phyloP scores from a whole-genome alignment of 208 protist genomes.

The Endotrypanum monterogeii region DNA sequence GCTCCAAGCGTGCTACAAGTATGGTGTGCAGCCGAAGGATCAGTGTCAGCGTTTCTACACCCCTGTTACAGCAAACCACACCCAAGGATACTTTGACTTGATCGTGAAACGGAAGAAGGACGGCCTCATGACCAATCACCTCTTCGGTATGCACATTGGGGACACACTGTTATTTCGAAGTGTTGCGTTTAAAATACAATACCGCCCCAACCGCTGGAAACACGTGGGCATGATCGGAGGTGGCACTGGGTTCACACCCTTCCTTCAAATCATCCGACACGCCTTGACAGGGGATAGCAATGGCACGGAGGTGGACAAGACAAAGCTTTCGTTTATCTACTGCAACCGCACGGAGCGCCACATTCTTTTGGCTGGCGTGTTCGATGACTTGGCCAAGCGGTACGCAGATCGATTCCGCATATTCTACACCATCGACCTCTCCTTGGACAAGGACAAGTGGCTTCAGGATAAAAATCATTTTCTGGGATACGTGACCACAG shows the following conservation, averaged over 20 bases:
- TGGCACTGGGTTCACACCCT: constrained; percentile 94
- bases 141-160: constrained; percentile 89
- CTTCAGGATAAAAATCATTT: constrained; percentile 57
- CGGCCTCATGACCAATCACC: constrained; percentile 83
- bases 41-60: constrained; percentile 93
- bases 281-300: constrained; percentile 69
- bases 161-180: constrained; percentile 85
- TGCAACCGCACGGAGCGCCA: constrained; percentile 93
- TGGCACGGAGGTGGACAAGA: constrained; percentile 71
- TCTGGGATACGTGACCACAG: constrained; percentile 70
- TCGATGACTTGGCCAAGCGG: constrained; percentile 78
- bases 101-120: constrained; percentile 85
- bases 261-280: constrained; percentile 92
- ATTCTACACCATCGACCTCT: constrained; percentile 90
- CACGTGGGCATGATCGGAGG: constrained; percentile 93
- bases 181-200: constrained; percentile 87
- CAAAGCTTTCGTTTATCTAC: constrained; percentile 91
- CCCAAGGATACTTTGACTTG: constrained; percentile 89
- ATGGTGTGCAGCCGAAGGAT: constrained; percentile 80
- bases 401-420: constrained; percentile 82
- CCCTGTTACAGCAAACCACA: constrained; percentile 84
- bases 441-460: constrained; percentile 82
- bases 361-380: constrained; percentile 88
- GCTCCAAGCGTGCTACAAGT: constrained; percentile 90
- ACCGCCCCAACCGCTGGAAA: constrained; percentile 81